Base-by-base conservation (phyloP, 2,329 filamentous ascomycete genomes). In the Pseudocercospora musae region DNA sequence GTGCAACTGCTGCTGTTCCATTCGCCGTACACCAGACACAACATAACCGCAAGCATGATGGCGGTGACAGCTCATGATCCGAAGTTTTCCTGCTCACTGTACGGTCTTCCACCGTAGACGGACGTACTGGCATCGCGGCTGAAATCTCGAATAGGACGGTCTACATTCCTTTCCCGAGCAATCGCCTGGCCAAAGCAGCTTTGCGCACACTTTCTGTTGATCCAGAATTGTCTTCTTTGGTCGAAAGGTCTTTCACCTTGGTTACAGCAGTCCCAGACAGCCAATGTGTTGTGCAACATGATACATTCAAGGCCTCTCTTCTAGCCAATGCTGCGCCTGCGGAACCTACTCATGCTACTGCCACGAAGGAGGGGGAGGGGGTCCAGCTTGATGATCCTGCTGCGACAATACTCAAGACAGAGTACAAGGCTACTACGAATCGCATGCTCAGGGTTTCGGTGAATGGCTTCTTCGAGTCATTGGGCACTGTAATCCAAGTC, bases 401-500 rank as follows among this genome's bases (percentile, higher is more conserved):
- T 25, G 50, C 50, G 69, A 83, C 79, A 0, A 77, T 93, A 4
- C 81, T 98, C 54, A 82, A 84, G 63, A 89, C 91, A 9, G 84
- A 89, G 63, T 98, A 98, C 78, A 85, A 83, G 59, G 95, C 95
- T 1, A 92, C 92, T 0, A 98, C 95, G 20, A 96, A 97, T 75
- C 89, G 95, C 69, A 98, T 98, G 94, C 83, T 99, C 62, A 88
- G 95, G 49, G 95, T 99, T 2, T 91, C 94, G 2, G 93, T 97
- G 60, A 98, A 98, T 78, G 92, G 92, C 9, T 97, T 97, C 77
- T 92, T 98, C 83, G 94, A 98, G 72, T 96, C 89, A 69, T 76
- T 97, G 60, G 86, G 87, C 57, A 86, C 97, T 4, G 89, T 97
- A 0, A 76, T 97, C 46, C 90, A 92, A 59, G 90, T 96, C 15